These are phyloP conservation scores for Xylaria sp. DNA, from an alignment of 2,329 filamentous ascomycete species.

Conservation along the genomic window DNA sequence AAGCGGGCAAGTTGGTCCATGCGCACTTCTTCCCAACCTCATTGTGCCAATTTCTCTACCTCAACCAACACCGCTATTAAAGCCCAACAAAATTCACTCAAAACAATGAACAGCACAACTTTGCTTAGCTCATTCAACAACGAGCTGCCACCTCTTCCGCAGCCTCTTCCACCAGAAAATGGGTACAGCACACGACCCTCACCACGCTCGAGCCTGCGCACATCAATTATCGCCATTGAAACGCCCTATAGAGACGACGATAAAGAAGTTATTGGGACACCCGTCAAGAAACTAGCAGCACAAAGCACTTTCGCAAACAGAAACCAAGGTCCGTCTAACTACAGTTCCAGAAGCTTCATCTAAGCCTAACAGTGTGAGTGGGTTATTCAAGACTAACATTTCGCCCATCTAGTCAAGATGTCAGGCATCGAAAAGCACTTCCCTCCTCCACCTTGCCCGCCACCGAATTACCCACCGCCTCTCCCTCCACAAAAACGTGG, in stretches of 20 bases:
- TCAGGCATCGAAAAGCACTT: neutral
- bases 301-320: neutral
- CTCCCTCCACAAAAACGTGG: neutral
- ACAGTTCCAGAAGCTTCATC: neutral
- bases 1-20: neutral
- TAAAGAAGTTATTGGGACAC: neutral
- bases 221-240: neutral
- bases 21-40: neutral
- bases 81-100: neutral
- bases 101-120: neutral
- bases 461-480: conserved; percentile 23
- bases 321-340: conserved; percentile 4
- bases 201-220: neutral
- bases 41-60: neutral
- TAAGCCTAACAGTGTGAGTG: neutral
- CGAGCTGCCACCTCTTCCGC: neutral
- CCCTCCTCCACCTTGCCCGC: conserved; percentile 13
- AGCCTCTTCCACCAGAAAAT: neutral
- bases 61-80: neutral
- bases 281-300: neutral
- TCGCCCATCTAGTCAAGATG: neutral
- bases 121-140: neutral
- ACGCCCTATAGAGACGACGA: neutral
- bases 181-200: neutral
- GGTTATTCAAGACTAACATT: neutral